Conservation (phyloP, 2,329 filamentous ascomycete species). For the Hypoxylon sp. region DNA sequence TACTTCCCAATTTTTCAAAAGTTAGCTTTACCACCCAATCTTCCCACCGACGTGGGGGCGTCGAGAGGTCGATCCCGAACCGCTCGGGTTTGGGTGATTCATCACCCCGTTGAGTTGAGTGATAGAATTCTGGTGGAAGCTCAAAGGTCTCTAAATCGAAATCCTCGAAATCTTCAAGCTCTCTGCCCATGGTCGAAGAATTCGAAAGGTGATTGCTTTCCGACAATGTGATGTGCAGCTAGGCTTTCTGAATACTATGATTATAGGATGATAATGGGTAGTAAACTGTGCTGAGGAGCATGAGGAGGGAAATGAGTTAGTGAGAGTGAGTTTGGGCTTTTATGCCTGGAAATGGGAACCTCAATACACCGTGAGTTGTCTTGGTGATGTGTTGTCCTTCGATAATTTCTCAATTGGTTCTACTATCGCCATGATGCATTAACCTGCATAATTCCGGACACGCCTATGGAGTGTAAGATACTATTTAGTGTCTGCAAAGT, state of each 20-base stretch:
- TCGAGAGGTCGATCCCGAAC: constrained; percentile 28
- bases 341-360: constrained; percentile 5
- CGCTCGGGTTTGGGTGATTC: not conserved
- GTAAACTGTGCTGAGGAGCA: not conserved
- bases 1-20: constrained; percentile 36
- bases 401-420: constrained; percentile 13
- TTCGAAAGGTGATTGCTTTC: not conserved
- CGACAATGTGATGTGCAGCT: too few relatives aligned
- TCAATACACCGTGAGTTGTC: not conserved
- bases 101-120: constrained; percentile 11
- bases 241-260: not conserved
- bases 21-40: constrained; percentile 34
- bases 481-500: not conserved
- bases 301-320: not conserved
- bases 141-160: constrained; percentile 3
- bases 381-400: constrained; percentile 13
- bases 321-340: not conserved
- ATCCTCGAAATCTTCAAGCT: not conserved
- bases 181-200: constrained; percentile 13
- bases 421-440: constrained; percentile 3
- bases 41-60: constrained; percentile 29
- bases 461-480: constrained; percentile 18
- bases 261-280: not conserved
- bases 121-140: constrained; percentile 14
- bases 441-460: constrained; percentile 25